These are phyloP conservation scores for Arxiozyma bovina DNA, from an alignment of 1,139 yeast species.

Conservation along the genomic window DNA sequence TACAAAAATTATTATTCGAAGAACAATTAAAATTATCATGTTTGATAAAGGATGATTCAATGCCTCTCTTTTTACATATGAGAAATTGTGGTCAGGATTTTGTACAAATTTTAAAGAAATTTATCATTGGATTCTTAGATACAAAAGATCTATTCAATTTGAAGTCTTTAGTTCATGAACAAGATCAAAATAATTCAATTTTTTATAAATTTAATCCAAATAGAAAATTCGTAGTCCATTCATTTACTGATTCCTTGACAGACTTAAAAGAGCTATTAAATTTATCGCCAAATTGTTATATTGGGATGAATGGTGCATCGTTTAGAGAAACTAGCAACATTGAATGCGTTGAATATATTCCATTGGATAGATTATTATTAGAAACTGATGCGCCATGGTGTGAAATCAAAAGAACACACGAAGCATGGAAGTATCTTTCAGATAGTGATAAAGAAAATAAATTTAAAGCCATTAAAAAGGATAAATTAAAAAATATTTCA, in stretches of 20 bases:
- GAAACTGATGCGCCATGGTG: slow-evolving; percentile 99
- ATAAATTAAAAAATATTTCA: slow-evolving; percentile 17
- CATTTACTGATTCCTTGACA: slow-evolving; percentile 76
- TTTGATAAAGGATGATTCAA: slow-evolving; percentile 12
- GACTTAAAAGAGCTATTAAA: slow-evolving; percentile 46
- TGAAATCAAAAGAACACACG: slow-evolving; percentile 78
- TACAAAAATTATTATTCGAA: slow-evolving; percentile 59
- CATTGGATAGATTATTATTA: slow-evolving; percentile 58
- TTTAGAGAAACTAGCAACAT: slow-evolving; percentile 69
- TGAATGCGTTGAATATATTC: slow-evolving; percentile 55
- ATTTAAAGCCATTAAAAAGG: slow-evolving; percentile 24
- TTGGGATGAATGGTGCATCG: slow-evolving; percentile 91
- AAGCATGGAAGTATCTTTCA: slow-evolving; percentile 48
- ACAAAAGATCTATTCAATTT: slow-evolving; percentile 21
- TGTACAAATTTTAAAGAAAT: slow-evolving; percentile 50
- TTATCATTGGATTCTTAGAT: slow-evolving; percentile 35
- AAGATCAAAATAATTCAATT: slow-evolving; percentile 32
- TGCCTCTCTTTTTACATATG: slow-evolving; percentile 86
- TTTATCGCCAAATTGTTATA: slow-evolving; percentile 38
- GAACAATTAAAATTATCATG: slow-evolving; percentile 46
- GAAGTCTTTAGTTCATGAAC: slow-evolving; percentile 7
- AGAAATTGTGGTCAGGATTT: slow-evolving; percentile 84
- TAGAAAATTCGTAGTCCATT: slow-evolving; percentile 64
- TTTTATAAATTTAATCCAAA: slow-evolving; percentile 21
- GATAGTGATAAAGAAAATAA: slow-evolving; percentile 21